phyloP scores from a whole-genome alignment of 2,329 filamentous ascomycete genomes.

The Penicillium sp. region DNA sequence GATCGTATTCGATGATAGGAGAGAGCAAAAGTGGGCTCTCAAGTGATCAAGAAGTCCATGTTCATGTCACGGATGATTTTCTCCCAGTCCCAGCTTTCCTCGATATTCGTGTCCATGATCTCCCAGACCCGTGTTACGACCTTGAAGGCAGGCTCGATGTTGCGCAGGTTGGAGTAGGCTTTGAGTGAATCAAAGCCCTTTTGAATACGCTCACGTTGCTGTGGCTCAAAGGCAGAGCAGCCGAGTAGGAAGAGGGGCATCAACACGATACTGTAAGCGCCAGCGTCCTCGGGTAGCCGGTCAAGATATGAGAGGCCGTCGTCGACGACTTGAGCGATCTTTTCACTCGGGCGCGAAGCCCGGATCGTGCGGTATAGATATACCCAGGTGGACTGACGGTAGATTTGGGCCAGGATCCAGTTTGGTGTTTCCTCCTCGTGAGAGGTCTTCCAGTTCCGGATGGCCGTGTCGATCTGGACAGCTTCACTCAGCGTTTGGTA shows the following conservation, averaged over 20 bases:
- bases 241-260: conserved; percentile 62
- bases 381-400: conserved; percentile 62
- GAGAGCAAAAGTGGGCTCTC: conserved; percentile 11
- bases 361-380: conserved; percentile 62
- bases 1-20: conserved; percentile 14
- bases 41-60: conserved; percentile 62
- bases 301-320: conserved; percentile 58
- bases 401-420: conserved; percentile 58
- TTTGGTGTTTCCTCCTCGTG: conserved; percentile 53
- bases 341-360: conserved; percentile 54
- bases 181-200: conserved; percentile 55
- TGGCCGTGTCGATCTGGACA: conserved; percentile 70
- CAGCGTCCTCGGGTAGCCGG: conserved; percentile 53
- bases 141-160: conserved; percentile 56
- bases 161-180: conserved; percentile 56
- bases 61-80: conserved; percentile 57
- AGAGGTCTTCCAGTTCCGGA: conserved; percentile 70
- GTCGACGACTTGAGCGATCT: conserved; percentile 57
- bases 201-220: conserved; percentile 56
- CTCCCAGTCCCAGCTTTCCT: conserved; percentile 64
- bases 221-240: conserved; percentile 57
- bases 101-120: conserved; percentile 57
- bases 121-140: conserved; percentile 59
- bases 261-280: conserved; percentile 58
- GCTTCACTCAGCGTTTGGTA: conserved; percentile 71